Evolutionary conservation across 306 rosid genomes (phyloP).

Genomic region (Begonia loranthoides): DNA sequence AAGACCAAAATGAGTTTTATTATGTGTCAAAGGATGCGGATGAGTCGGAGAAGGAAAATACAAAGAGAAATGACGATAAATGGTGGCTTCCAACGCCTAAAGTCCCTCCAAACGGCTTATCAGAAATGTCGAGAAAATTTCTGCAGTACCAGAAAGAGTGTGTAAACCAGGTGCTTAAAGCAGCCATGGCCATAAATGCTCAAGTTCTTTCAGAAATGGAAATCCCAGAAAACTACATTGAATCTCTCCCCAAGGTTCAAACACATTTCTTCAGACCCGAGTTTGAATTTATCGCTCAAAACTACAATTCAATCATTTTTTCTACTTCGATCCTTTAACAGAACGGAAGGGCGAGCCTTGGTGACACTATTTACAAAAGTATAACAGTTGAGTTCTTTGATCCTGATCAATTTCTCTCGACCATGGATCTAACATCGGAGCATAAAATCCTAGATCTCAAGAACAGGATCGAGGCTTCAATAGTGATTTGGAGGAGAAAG

Average conservation of each 20-base stretch:
- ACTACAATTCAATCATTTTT: too few relatives aligned
- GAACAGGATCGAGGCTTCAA: slow-evolving; percentile 92
- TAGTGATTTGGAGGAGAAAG: slow-evolving; percentile 91
- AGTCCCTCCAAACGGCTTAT: slow-evolving; percentile 69
- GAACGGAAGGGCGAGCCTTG: slow-evolving; percentile 97
- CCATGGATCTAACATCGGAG: slow-evolving; percentile 80
- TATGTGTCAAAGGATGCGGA: slow-evolving; percentile 60
- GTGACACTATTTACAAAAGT: slow-evolving; percentile 62
- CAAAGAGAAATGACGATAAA: slow-evolving; percentile 52
- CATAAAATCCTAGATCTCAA: slow-evolving; percentile 86
- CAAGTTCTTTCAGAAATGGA: slow-evolving; percentile 87
- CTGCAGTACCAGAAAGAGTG: slow-evolving; percentile 89
- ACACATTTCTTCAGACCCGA: not conserved
- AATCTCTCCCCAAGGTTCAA: slow-evolving; percentile 81
- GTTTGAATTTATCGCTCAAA: too few relatives aligned
- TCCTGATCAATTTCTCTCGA: slow-evolving; percentile 70
- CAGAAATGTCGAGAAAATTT: slow-evolving; percentile 72
- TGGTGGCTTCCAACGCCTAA: slow-evolving; percentile 95
- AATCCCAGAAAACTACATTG: slow-evolving; percentile 88
- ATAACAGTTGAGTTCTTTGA: slow-evolving; percentile 87
- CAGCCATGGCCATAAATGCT: slow-evolving; percentile 99
- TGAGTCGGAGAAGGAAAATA: slow-evolving; percentile 33
- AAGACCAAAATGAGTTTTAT: slow-evolving; percentile 58
- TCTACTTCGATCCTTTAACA: slow-evolving; percentile 4
- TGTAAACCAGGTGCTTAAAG: slow-evolving; percentile 95